These are phyloP conservation scores for Trametes coccinea DNA, from an alignment of 768 basidiomycete genomes.

Conservation along the genomic window DNA sequence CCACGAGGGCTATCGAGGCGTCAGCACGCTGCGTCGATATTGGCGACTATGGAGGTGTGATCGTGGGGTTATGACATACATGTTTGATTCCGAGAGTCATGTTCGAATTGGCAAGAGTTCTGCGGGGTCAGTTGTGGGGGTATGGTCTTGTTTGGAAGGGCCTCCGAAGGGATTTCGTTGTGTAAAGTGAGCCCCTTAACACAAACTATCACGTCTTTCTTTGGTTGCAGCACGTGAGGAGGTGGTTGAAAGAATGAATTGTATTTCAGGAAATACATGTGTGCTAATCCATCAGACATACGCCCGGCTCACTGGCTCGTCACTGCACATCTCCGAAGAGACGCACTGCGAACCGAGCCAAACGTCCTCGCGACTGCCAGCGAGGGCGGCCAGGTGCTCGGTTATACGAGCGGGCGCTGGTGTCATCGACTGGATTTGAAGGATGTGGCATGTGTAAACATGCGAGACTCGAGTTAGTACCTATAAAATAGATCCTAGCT, in stretches of 20 bases:
- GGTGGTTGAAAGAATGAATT: no score
- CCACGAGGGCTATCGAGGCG: background rate
- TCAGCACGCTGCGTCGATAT: background rate
- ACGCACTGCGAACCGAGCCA: slow-evolving; percentile 27
- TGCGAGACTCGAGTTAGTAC: slow-evolving; percentile 45
- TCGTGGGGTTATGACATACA: no score
- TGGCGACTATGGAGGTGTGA: background rate
- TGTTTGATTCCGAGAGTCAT: no score
- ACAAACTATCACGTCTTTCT: no score
- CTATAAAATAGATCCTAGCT: slow-evolving; percentile 30
- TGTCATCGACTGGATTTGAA: slow-evolving; percentile 42
- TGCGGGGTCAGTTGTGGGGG: no score
- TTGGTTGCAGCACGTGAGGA: no score
- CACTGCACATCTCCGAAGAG: slow-evolving; percentile 27
- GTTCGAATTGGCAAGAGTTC: no score
- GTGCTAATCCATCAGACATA: slow-evolving; percentile 42
- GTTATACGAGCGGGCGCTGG: slow-evolving; percentile 37
- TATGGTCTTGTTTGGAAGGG: no score
- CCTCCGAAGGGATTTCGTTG: no score
- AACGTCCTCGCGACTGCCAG: slow-evolving; percentile 38
- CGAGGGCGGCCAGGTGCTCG: slow-evolving; percentile 35
- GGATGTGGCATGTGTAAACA: slow-evolving; percentile 43
- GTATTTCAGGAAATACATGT: background rate
- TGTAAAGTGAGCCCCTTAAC: no score
- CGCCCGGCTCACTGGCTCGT: slow-evolving; percentile 39